These are phyloP conservation scores for Bjerkandera adusta DNA, from an alignment of 1,284 basidiomycete species.

Conservation along the genomic window DNA sequence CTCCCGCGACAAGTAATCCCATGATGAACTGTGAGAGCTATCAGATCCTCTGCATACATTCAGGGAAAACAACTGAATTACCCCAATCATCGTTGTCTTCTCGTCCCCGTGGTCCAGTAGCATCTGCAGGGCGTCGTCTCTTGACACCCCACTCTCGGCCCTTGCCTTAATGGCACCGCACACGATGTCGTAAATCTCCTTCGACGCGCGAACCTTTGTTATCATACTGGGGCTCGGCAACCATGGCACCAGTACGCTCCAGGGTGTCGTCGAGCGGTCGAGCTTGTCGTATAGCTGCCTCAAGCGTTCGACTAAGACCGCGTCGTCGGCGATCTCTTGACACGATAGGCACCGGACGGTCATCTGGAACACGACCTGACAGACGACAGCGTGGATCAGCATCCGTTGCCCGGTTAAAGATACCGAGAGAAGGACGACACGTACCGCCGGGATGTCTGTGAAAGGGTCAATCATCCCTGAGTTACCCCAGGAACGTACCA, in stretches of 20 bases:
- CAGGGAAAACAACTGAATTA: slow-evolving; percentile 29
- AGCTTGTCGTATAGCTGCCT: slow-evolving; percentile 62
- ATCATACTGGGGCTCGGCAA: slow-evolving; percentile 68
- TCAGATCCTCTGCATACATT: slow-evolving; percentile 10
- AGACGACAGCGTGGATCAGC: slow-evolving; percentile 2
- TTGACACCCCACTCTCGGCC: slow-evolving; percentile 48
- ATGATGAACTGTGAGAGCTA: slow-evolving; percentile 61
- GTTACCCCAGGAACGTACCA: slow-evolving; percentile 59
- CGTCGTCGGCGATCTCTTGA: slow-evolving; percentile 65
- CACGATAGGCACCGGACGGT: slow-evolving; percentile 65
- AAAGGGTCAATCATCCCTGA: slow-evolving; percentile 68
- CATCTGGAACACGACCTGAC: slow-evolving; percentile 67
- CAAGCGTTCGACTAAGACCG: slow-evolving; percentile 53
- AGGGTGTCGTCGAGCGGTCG: slow-evolving; percentile 66
- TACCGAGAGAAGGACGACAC: slow-evolving; percentile 19
- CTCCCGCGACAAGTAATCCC: slow-evolving; percentile 72
- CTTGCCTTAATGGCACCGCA: slow-evolving; percentile 51
- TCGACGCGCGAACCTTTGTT: slow-evolving; percentile 64
- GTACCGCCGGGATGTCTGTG: slow-evolving; percentile 64
- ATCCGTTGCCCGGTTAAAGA: not conserved
- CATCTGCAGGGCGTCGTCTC: slow-evolving; percentile 69
- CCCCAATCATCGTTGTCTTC: slow-evolving; percentile 62
- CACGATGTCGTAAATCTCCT: slow-evolving; percentile 69
- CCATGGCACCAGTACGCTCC: slow-evolving; percentile 70
- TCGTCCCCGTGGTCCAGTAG: slow-evolving; percentile 68